Evolutionary conservation across 345 rosid genomes (phyloP).

Genomic region (Moricandia moricandioides): DNA sequence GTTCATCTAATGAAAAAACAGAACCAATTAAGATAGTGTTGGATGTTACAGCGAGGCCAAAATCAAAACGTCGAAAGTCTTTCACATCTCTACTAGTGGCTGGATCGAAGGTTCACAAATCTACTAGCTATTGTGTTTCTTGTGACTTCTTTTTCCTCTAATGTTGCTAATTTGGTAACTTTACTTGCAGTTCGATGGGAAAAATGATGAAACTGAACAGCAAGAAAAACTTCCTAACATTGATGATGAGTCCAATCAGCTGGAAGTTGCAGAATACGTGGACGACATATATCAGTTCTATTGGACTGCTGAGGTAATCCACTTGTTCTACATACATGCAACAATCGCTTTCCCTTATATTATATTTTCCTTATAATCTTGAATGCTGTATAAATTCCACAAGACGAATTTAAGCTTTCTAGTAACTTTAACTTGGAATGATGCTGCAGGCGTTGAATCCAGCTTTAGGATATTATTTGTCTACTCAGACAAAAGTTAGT

Average conservation of each 20-base stretch:
- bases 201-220: slow-evolving; percentile 42
- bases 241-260: slow-evolving; percentile 69
- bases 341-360: slow-evolving; percentile 1
- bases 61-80: slow-evolving; percentile 76
- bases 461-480: slow-evolving; percentile 56
- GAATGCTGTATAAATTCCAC: neutral
- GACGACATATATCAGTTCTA: slow-evolving; percentile 89
- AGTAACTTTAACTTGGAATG: slow-evolving; percentile 18
- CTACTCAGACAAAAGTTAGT: slow-evolving; percentile 55
- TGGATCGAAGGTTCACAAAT: slow-evolving; percentile 60
- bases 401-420: slow-evolving; percentile 12
- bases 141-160: slow-evolving; percentile 10
- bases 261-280: slow-evolving; percentile 96
- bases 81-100: slow-evolving; percentile 76
- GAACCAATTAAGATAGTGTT: slow-evolving; percentile 31
- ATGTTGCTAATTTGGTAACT: slow-evolving; percentile 19
- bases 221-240: slow-evolving; percentile 60
- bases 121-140: slow-evolving; percentile 4
- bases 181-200: slow-evolving; percentile 53
- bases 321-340: neutral
- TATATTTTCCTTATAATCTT: neutral
- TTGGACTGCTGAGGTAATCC: slow-evolving; percentile 79
- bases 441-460: slow-evolving; percentile 59
- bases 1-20: slow-evolving; percentile 33
- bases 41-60: slow-evolving; percentile 43